Evolutionary conservation across 2,329 filamentous ascomycete species (phyloP).

Genomic region (Cytospora piceicola): DNA sequence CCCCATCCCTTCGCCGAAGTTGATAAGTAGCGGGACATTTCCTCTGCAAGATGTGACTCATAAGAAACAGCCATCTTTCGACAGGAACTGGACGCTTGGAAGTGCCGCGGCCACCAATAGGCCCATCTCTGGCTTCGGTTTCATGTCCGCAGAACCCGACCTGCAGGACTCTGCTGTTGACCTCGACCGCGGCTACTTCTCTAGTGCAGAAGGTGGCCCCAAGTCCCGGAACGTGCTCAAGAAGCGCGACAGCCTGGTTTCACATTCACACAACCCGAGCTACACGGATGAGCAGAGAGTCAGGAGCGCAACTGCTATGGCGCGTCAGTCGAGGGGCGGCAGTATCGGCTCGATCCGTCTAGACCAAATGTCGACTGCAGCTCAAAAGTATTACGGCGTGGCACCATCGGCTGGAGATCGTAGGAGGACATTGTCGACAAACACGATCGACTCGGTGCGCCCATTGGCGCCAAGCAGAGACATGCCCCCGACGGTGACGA

Average conservation of each 20-base stretch:
- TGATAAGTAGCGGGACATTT: conserved; percentile 49
- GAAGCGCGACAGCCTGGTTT: conserved; percentile 66
- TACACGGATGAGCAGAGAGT: conserved; percentile 75
- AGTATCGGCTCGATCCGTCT: conserved; percentile 78
- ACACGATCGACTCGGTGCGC: conserved; percentile 58
- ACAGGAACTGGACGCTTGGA: conserved; percentile 71
- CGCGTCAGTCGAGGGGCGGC: conserved; percentile 76
- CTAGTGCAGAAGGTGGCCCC: conserved; percentile 80
- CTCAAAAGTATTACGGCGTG: conserved; percentile 71
- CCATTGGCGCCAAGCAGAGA: conserved; percentile 59
- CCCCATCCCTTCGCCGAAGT: conserved; percentile 46
- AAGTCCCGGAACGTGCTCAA: conserved; percentile 78
- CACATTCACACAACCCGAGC: conserved; percentile 74
- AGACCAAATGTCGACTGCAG: conserved; percentile 60
- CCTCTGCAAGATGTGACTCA: conserved; percentile 49
- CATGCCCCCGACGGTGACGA: conserved; percentile 61
- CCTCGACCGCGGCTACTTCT: conserved; percentile 89
- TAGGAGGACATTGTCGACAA: conserved; percentile 64
- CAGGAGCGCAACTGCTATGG: conserved; percentile 66
- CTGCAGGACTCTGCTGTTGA: conserved; percentile 60
- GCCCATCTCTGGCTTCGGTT: conserved; percentile 40
- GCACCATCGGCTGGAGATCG: conserved; percentile 49
- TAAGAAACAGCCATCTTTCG: conserved; percentile 71
- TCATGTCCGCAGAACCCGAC: conserved; percentile 53
- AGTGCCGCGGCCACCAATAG: conserved; percentile 45